Conservation (phyloP, 1,139 yeast species). For the Yarrowia galli region DNA sequence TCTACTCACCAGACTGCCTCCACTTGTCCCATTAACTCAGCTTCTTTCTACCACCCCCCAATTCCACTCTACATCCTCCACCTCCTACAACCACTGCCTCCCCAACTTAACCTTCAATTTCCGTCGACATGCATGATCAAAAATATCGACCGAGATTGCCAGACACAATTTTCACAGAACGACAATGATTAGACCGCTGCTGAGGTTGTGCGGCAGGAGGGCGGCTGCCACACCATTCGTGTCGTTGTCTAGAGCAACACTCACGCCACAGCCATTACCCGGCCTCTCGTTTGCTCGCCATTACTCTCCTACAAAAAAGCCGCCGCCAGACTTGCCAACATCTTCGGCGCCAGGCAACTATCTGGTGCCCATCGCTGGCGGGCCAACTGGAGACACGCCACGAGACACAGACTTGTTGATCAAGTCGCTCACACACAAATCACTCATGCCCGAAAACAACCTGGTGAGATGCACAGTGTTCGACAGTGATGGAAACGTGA, state of each 20-base stretch:
- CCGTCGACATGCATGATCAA: slow-evolving; percentile 9
- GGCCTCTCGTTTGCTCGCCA: not conserved
- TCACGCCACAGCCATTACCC: not conserved
- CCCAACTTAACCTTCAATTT: not conserved
- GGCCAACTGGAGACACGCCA: not conserved
- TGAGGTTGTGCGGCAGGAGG: slow-evolving; percentile 9
- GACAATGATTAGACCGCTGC: slow-evolving; percentile 13
- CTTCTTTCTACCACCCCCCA: too few species aligned
- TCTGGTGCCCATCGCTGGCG: slow-evolving; percentile 9
- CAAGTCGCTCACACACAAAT: slow-evolving; percentile 26
- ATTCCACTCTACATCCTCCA: not conserved
- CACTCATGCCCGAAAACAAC: slow-evolving; percentile 47
- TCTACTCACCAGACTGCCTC: not conserved
- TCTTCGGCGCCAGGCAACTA: slow-evolving; percentile 18
- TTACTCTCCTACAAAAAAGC: slow-evolving; percentile 22
- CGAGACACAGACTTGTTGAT: slow-evolving; percentile 8
- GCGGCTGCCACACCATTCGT: not conserved
- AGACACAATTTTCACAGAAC: not conserved
- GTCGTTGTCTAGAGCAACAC: not conserved
- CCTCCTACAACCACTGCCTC: not conserved
- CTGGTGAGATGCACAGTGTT: slow-evolving; percentile 74
- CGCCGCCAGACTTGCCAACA: not conserved
- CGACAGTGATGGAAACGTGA: slow-evolving; percentile 73
- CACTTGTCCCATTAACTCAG: not conserved
- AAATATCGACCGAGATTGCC: slow-evolving; percentile 5